Base-by-base conservation (phyloP, 352 stramenopile species). In the Phytopythium kandeliae region DNA sequence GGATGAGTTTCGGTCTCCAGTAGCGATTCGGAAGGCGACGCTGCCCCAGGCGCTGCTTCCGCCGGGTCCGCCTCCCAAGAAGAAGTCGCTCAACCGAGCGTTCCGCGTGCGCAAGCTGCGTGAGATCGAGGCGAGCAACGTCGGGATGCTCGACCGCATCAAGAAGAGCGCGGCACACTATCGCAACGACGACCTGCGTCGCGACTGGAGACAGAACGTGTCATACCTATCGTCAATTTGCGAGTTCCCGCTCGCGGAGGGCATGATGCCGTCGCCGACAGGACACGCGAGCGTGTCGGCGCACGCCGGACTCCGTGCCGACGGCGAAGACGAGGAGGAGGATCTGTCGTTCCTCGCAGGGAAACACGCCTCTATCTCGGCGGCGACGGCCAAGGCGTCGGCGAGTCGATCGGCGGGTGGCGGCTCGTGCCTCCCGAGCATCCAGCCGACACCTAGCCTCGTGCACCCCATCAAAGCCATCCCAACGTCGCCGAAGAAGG, bases 161-260 rank as follows among this genome's bases (percentile, higher is more conserved):
- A 71, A 74, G 37, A 81, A 86, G 55, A 86, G 58, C 38, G 53
- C 58, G 2, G 63, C 78, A 2, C 74, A 89, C 54, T 92, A 92
- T 46, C 63, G 69, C 2, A 84, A 82, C 10, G 69, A 82, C 36
- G 51, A 74, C 11, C 48, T 92, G 15, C 61, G 58, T 21, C 72
- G 67, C 42, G 78, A 87, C 22, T 89, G 78, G 75, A 57, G 75
- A 19, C 79, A 86, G 48, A 89, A 86, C 57, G 48, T 84, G 19
- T 74, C 78, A 24, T 92, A 88, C 31, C 55, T 92, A 28, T 67
- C 72, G 19, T 85, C 80, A 10, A 89, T 89, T 43, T 85, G 69
- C 44, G 74, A 79, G 53, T 89, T 84, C 48, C 80, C 72, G 0
- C 35, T 84, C 15, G 44, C 67, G 0, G 48, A 54, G 2, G 63